Base-by-base conservation (phyloP, 169 alveolate species). In the Hepatocystis sp. region DNA sequence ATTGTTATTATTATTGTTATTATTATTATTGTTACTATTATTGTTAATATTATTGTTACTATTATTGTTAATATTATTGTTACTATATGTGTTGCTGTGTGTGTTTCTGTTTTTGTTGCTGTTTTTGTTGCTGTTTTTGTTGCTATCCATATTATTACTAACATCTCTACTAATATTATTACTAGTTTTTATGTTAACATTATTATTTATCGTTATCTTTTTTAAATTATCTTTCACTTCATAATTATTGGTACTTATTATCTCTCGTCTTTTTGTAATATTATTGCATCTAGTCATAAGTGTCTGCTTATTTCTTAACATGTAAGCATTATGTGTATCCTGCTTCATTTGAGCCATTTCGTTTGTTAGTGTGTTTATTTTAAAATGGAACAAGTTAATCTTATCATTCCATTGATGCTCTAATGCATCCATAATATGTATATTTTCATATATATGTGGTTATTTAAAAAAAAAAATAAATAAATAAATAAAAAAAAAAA, bases 361-460 rank as follows among this genome's bases (percentile, higher is more conserved):
- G 25, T 44, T 56, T 42, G 55, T 27, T 49, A 71, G 27, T 27
- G 55, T 71, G 44, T 71, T 71, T 55, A 71, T 60, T 39, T 71
- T 71, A 27, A 56, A 56, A 49, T 56, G 68, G 27, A 71, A 71
- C 55, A 27, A 56, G 23, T 58, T 46, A 44, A 71, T 36, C 36
- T 42, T 56, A 34, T 71, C 40, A 55, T 71, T 71, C 86, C 86
- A 71, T 61, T 34, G 55, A 27, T 56, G 42, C 55, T 61, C 58
- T 58, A 71, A 27, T 3, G 34, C 36, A 17, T 58, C 86, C 86
- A 71, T 71, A n/a, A n/a, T n/a, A n/a, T n/a, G n/a, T n/a, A n/a
- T n/a, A n/a, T n/a, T n/a, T n/a, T n/a, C n/a, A n/a, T n/a, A n/a
- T n/a, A n/a, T n/a, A n/a, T n/a, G n/a, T n/a, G 42, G 42, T 27